A percentile compares a stretch with the other conserved stretches of the same genome.
Evolutionary conservation across 352 stramenopile species (phyloP).

Genomic region (Phytophthora vignae): DNA sequence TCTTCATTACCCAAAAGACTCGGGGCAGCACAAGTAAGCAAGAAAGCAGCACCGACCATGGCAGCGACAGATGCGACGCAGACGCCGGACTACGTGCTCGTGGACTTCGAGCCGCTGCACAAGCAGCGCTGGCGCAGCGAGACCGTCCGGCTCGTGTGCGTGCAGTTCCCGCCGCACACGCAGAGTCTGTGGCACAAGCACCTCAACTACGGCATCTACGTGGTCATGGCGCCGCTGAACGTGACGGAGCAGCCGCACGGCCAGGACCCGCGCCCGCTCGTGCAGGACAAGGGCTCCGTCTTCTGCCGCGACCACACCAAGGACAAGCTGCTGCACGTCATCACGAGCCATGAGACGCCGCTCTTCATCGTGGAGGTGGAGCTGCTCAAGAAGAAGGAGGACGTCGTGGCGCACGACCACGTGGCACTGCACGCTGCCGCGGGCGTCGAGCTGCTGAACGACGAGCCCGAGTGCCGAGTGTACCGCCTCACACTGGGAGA

Average conservation of each 20-base stretch:
- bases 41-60: constrained; percentile 5
- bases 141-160: constrained; percentile 46
- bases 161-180: constrained; percentile 49
- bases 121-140: constrained; percentile 50
- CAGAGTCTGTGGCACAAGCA: constrained; percentile 58
- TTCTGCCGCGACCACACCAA: constrained; percentile 64
- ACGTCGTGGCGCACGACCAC: constrained; percentile 27
- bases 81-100: constrained; percentile 43
- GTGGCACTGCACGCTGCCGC: constrained; percentile 23
- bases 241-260: constrained; percentile 48
- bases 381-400: constrained; percentile 45
- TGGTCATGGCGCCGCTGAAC: constrained; percentile 47
- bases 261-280: constrained; percentile 26
- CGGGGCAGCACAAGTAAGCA: neutral
- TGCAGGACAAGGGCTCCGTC: constrained; percentile 41
- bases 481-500: constrained; percentile 51
- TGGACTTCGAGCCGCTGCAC: constrained; percentile 57
- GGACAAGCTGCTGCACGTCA: constrained; percentile 53
- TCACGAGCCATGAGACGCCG: constrained; percentile 34
- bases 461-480: constrained; percentile 52
- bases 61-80: constrained; percentile 2
- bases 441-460: constrained; percentile 42
- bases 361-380: constrained; percentile 65
- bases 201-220: constrained; percentile 58
- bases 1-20: constrained; percentile 21